phyloP scores from a whole-genome alignment of 139 green algal genomes.

The Yamagishiella unicocca region DNA sequence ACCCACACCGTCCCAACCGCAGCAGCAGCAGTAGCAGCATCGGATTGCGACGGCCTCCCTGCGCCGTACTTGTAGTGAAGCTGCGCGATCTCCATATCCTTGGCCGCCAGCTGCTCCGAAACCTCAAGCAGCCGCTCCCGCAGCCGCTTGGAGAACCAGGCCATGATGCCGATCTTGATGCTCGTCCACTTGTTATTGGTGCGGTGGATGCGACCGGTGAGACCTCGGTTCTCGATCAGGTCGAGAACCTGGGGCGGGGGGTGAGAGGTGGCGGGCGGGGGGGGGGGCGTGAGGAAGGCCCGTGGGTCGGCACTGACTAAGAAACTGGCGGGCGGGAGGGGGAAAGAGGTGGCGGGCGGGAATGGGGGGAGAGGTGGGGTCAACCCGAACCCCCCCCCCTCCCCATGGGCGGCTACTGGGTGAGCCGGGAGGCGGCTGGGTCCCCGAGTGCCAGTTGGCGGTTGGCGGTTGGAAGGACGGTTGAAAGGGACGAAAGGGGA shows the following conservation, averaged over 20 bases:
- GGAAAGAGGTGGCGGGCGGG: neutral
- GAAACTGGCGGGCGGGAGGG: neutral
- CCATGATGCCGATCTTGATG: conserved; percentile 58
- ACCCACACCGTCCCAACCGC: neutral
- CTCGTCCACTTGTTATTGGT: conserved; percentile 49
- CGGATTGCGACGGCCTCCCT: no score
- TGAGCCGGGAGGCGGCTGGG: no score
- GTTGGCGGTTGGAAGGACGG: neutral
- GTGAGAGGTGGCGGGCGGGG: neutral
- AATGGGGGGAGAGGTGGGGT: neutral
- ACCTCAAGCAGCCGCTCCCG: conserved; percentile 35
- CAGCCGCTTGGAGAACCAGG: conserved; percentile 45
- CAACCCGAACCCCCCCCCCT: no score
- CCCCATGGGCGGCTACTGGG: no score
- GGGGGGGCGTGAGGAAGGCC: no score
- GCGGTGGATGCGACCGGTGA: neutral
- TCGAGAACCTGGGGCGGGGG: neutral
- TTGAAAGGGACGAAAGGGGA: neutral
- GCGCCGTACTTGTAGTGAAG: conserved; percentile 10
- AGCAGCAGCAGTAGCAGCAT: neutral
- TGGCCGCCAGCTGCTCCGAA: conserved; percentile 34
- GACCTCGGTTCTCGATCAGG: conserved; percentile 1
- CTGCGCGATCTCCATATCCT: conserved; percentile 54
- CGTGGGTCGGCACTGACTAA: no score
- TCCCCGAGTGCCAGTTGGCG: no score